Base-by-base conservation (phyloP, 768 basidiomycete species). In the Candolleomyces eurysporus region DNA sequence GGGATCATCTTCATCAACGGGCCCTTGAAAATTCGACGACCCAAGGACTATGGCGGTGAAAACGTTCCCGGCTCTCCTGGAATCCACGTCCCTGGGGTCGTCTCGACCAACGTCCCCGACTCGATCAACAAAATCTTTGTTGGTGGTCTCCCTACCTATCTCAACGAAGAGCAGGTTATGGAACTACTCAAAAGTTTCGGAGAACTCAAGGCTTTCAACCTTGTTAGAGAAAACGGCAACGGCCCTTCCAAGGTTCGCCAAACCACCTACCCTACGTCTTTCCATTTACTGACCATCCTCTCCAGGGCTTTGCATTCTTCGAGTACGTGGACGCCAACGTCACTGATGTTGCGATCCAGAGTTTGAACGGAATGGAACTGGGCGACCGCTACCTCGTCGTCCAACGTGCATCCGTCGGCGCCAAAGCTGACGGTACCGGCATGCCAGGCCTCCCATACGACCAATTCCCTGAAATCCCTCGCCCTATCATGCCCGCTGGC, bases 101-200 rank as follows among this genome's bases (percentile, higher is more conserved):
- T 97, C n/a, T 95, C 93, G 5, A 94, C 93, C 58, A 96, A 95
- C 67, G 94, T 98, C 22, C 94, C 95, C 19, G 97, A 99, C 73
- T 95, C 95, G 26, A 91, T 92, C 75, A 96, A 98, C 85, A 98
- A 98, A 79, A 83, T 99, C 57, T 99, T 98, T 69, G 91, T 99
- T 62, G 97, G 97, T 48, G 96, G 96, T 57, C 79, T 99, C 60
- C 97, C 97, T 16, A 84, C 91, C 21, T 98, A 98, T 73, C 85
- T 99, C 52, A 96, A 93, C 68, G 97, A 99, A 75, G 97, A 97
- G 71, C 96, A 98, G 76, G 97, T 98, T 61, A 94, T 96, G 87
- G 97, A 99, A 73, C 73, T 99, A 36, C 82, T 99, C 64, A 98
- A 94, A 81, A 94, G 89, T 71, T 99, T 99, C 70, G 97, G 97